Evolutionary conservation across 1,139 yeast species (phyloP), one percentile per base, ranked within the genome.

Genomic region (Yamadazyma sp.): DNA sequence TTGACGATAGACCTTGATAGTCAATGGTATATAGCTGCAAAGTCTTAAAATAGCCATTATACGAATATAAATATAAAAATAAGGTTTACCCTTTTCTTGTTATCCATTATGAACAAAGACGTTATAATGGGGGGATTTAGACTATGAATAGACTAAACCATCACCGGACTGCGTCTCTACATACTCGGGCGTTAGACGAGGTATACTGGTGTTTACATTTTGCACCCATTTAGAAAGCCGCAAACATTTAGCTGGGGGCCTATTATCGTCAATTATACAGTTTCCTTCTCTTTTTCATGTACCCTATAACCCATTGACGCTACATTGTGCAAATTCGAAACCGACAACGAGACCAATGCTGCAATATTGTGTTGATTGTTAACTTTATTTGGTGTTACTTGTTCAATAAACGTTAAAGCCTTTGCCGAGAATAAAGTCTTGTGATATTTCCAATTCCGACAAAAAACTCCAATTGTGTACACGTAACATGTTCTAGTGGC

Each of bases 31-130:
- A 20, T 20, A 6, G 8, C n/a, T 28, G 31, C 31, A 28, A 16
- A 28, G 31, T 28, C 31, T 28, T 15, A 20, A 24, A 24, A 24
- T 24, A 24, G n/a, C 27, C 14, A 24, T 24, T 24, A 24, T 24
- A 20, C 22, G 22, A 20, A 8, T 5, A 5, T 20, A 8, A 20
- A 20, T 6, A 8, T 8, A 20, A 6, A 24, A 11, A 6, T 7
- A 5, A 24, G n/a, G 11, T n/a, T n/a, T n/a, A 24, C 27, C 27
- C 27, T 11, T 24, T 24, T n/a, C 5, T 24, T 24, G 11, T 10
- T 24, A 6, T 10, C 31, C 31, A 11, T 5, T 7, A 16, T 16
- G 17, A 8, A 28, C 15, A 7, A 28, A 7, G 3, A 4, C 5
- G 9, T 17, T 16, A 20, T 20, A 20, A 20, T 20, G 22, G 22